Base-by-base conservation (phyloP, 2,329 filamentous ascomycete genomes). In the Boeremia lycopersici region DNA sequence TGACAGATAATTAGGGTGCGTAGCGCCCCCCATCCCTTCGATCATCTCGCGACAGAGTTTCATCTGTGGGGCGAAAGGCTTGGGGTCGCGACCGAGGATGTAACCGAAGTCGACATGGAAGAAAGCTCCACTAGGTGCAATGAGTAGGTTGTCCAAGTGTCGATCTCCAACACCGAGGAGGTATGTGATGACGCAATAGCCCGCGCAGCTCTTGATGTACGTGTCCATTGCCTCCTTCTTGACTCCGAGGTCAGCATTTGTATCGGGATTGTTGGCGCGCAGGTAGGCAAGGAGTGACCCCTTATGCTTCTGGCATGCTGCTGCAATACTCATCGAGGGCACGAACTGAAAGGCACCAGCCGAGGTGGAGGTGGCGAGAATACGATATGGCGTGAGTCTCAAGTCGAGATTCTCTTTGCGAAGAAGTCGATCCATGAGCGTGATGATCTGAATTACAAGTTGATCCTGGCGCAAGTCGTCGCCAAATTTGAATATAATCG, bases 81-180 rank as follows among this genome's bases (percentile, higher is more conserved):
- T 99, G 0, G 95, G 95, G 65, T 99, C 95, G 35, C 95, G 90
- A 15, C 95, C 95, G 1, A 99, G 88, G 59, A 99, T 99, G 76
- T 96, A 99, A 36, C 96, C 95, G 68, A 99, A 99, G 74, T 99
- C 95, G 28, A 93, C 93, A 73, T 99, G 95, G 83, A 99, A 97
- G 80, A 99, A 99, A 75, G 96, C 91, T 4, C 86, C 95, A 63
- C 93, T 89, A 0, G 95, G 93, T 0, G 92, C 86, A 5, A 99
- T 85, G 25, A 99, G 86, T 1, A 99, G 85, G 68, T 99, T 99
- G 74, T 99, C 95, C 2, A 98, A 83, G 76, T 99, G 95, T 1
- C 95, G 88, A 73, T 99, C 95, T 17, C 95, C 95, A 2, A 99
- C 95, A 29, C 95, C 96, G 11, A 99, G 85, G 13, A 99, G 90